Conservation (phyloP, 352 stramenopile species). For the Phytophthora pseudosyringae region DNA sequence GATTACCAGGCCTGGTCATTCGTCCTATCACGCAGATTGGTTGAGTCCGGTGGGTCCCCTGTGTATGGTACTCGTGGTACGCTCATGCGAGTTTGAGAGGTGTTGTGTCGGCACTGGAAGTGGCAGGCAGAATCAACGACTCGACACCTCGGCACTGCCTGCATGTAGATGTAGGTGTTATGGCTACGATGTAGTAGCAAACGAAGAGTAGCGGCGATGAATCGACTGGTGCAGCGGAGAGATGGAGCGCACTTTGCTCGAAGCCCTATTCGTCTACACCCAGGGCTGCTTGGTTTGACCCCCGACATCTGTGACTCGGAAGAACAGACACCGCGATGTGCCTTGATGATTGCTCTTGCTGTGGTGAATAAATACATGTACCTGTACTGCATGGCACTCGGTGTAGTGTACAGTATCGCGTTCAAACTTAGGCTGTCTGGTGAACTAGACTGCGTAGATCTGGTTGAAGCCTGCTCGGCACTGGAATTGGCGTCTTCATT, state of each 20-base stretch:
- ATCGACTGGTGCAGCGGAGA: neutral
- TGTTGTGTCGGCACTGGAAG: neutral
- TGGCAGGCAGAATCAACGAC: neutral
- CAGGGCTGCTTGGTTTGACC: slow-evolving; percentile 2
- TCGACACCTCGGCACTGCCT: too few relatives aligned
- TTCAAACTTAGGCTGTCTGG: slow-evolving; percentile 31
- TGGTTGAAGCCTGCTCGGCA: slow-evolving; percentile 19
- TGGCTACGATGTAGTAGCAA: neutral
- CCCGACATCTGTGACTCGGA: neutral
- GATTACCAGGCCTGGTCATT: slow-evolving; percentile 4
- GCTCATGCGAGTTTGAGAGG: neutral
- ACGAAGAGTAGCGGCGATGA: neutral
- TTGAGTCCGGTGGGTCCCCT: neutral
- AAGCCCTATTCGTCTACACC: neutral
- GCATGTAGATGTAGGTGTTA: too few relatives aligned
- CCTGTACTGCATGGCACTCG: neutral
- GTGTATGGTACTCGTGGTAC: neutral
- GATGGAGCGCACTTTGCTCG: too few relatives aligned
- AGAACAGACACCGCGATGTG: slow-evolving; percentile 3
- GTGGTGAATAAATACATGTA: slow-evolving; percentile 7
- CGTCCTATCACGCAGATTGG: slow-evolving; percentile 21
- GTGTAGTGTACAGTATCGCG: slow-evolving; percentile 11
- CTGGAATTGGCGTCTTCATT: slow-evolving; percentile 2
- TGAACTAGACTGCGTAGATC: neutral
- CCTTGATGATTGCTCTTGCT: neutral